Conservation (phyloP, 257 asterid genomes). For the Solanum stenotomum region DNA sequence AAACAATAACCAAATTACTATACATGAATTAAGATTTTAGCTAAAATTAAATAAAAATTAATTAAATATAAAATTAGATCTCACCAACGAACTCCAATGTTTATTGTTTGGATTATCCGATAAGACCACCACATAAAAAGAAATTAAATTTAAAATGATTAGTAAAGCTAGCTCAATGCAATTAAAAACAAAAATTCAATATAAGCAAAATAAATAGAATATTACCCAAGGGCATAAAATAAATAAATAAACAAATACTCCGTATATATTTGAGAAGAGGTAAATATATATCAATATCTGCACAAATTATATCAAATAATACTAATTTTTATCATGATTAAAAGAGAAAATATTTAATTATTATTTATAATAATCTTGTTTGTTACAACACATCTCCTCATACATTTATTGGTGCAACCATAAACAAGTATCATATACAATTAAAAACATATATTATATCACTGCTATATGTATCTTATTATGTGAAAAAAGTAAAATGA, state of each 20-base stretch:
- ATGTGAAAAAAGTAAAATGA: not conserved
- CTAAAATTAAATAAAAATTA: not conserved
- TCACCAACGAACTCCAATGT: slow-evolving; percentile 58
- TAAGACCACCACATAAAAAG: slow-evolving; percentile 3
- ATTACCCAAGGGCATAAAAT: not conserved
- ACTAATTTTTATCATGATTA: not conserved
- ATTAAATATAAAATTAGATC: not conserved
- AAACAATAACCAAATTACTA: too few species aligned
- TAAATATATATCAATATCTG: not conserved
- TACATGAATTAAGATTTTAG: not conserved
- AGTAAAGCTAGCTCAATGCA: not conserved
- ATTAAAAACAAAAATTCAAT: not conserved
- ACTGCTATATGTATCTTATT: not conserved
- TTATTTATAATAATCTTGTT: not conserved
- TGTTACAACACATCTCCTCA: not conserved
- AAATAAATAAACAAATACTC: too few species aligned
- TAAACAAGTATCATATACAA: not conserved
- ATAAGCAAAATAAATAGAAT: not conserved
- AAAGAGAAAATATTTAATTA: not conserved
- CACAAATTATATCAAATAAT: not conserved
- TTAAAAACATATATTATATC: not conserved
- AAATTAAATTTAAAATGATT: not conserved
- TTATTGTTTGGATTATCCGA: slow-evolving; percentile 4
- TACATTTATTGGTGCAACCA: too few species aligned
- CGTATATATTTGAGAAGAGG: not conserved